phyloP scores from a whole-genome alignment of 2,329 filamentous ascomycete genomes.

The Penicillium fuscoglaucum region DNA sequence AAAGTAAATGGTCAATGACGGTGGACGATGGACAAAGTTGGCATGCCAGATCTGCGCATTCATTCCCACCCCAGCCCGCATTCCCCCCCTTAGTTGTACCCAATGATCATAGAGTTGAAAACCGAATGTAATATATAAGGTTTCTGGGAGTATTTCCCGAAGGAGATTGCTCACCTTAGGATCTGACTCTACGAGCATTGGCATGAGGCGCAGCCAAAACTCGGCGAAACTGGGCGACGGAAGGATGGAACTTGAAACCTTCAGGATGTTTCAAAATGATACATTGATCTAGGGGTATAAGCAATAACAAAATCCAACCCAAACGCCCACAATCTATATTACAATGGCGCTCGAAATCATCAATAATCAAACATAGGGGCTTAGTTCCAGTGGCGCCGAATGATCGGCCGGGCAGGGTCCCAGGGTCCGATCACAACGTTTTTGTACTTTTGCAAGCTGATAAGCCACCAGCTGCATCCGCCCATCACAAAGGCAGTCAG shows the following conservation, averaged over 20 bases:
- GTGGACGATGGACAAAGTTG: not conserved
- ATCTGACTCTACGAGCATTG: not conserved
- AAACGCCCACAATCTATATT: slow-evolving; percentile 17
- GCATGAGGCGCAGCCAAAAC: not conserved
- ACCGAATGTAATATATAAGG: not conserved
- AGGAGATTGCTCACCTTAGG: not conserved
- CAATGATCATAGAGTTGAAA: not conserved
- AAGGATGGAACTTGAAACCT: not conserved
- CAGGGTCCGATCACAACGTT: slow-evolving; percentile 98
- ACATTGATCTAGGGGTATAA: slow-evolving; percentile 26
- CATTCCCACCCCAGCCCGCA: slow-evolving; percentile 12
- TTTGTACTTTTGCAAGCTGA: slow-evolving; percentile 96
- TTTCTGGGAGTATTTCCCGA: not conserved
- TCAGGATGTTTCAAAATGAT: not conserved
- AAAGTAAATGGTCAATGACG: not conserved
- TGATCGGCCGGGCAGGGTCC: slow-evolving; percentile 82
- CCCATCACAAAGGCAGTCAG: slow-evolving; percentile 79
- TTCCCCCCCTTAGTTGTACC: slow-evolving; percentile 7
- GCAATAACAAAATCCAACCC: slow-evolving; percentile 7
- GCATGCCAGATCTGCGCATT: slow-evolving; percentile 18
- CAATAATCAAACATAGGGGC: not conserved
- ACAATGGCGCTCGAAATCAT: slow-evolving; percentile 9
- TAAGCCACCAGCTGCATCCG: slow-evolving; percentile 96
- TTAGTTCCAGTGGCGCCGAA: slow-evolving; percentile 46
- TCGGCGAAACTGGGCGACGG: not conserved